Conservation (phyloP, 140 eudicot genomes). For the Anethum foeniculum region DNA sequence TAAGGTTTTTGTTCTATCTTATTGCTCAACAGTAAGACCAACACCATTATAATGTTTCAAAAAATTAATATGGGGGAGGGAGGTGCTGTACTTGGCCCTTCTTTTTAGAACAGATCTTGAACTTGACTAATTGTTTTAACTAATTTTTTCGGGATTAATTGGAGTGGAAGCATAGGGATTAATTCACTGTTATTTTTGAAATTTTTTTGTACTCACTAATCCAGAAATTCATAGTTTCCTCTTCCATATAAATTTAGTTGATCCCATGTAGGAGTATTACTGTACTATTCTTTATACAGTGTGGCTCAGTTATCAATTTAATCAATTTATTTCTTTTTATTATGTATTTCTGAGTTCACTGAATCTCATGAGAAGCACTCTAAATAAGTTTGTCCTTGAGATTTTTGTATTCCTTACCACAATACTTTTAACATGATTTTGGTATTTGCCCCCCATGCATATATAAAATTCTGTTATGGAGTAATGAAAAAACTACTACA, state of each 20-base stretch:
- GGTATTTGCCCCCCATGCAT: no score
- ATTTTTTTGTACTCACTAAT: not conserved
- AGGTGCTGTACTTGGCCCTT: conserved; percentile 40
- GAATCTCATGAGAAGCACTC: not conserved
- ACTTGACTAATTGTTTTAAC: not conserved
- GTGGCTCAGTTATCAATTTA: not conserved
- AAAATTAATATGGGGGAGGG: conserved; percentile 9
- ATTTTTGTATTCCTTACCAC: not conserved
- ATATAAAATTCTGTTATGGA: no score
- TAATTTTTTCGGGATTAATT: conserved; percentile 29
- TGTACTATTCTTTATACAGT: not conserved
- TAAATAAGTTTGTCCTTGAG: not conserved
- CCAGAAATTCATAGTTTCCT: not conserved
- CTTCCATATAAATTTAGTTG: not conserved
- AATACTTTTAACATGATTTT: not conserved
- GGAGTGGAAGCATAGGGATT: conserved; percentile 32
- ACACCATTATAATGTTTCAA: conserved; percentile 39
- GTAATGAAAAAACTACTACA: no score
- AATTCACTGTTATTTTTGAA: not conserved
- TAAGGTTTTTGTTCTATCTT: conserved; percentile 20
- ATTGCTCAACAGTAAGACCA: not conserved
- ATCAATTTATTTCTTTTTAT: not conserved
- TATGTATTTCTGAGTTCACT: not conserved
- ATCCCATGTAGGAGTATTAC: not conserved
- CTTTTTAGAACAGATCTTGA: conserved; percentile 54